Base-by-base conservation (phyloP, 495 filamentous ascomycete species). In the Elaphomyces granulatus region DNA sequence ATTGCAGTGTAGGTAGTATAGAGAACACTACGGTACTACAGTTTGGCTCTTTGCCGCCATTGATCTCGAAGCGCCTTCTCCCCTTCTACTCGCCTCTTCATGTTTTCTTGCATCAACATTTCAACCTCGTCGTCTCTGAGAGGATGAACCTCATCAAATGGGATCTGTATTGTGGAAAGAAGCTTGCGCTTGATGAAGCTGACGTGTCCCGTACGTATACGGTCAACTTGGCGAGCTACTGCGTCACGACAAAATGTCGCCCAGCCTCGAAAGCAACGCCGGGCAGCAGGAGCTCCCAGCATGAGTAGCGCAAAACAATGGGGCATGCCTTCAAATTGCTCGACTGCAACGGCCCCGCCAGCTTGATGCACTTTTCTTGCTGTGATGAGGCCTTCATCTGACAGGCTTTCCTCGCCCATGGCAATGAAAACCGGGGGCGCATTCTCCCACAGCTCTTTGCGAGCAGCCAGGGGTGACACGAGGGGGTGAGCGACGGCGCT, bases 291-390 rank as follows among this genome's bases (percentile, higher is more conserved):
- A 1, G 72, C 47, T n/a, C 49, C 52, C n/a, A 64, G 55, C 41
- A 94, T 58, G 0, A 92, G 36, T 45, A 78, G 47, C 0, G 67
- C 76, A 53, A 92, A 93, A 43, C 80, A 83, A 52, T 96, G 88
- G 33, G 87, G 87, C 84, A 94, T 92, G 1, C 77, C 80, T 55
- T 88, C 82, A 47, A 76, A 93, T 56, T 84, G 70, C 49, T 87
- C 76, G 30, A 75, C 80, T 21, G 73, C 60, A 3, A 94, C 74
- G 1, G 55, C 46, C 1, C 81, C 81, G 9, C 79, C 78, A 10
- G 78, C 75, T 4, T 51, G 47, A 20, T 70, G 64, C 2, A 83
- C 62, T 23, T 69, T 66, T 6, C 68, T 58, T 9, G 80, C 81
- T 4, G 83, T 41, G 28, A 76, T 69, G 32, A 69, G 61, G 38